A percentile compares a stretch with the other conserved stretches of the same genome.
Evolutionary conservation across 2,329 filamentous ascomycete species (phyloP).

Genomic region (Aspergillus pseudonomiae): DNA sequence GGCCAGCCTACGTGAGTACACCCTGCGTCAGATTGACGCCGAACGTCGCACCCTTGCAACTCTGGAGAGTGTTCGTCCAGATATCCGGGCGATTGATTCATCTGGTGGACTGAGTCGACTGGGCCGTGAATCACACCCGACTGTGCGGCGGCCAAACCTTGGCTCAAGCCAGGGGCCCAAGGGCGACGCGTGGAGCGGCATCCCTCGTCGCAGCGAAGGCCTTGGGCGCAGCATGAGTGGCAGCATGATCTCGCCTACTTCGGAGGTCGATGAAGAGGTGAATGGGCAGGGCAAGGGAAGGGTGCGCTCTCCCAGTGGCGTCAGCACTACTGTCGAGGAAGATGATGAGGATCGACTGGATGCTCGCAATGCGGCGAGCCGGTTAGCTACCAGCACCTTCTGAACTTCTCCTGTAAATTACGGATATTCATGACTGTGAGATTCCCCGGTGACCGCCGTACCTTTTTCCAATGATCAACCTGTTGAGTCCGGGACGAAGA

Average conservation of each 20-base stretch:
- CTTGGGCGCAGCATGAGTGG: slow-evolving; percentile 76
- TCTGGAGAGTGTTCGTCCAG: slow-evolving; percentile 88
- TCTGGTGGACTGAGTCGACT: slow-evolving; percentile 87
- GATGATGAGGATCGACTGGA: slow-evolving; percentile 91
- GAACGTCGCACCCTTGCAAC: slow-evolving; percentile 89
- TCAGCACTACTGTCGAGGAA: slow-evolving; percentile 53
- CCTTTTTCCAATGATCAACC: slow-evolving; percentile 17
- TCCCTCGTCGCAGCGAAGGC: slow-evolving; percentile 80
- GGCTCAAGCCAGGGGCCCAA: slow-evolving; percentile 92
- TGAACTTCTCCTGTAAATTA: slow-evolving; percentile 51
- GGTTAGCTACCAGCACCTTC: slow-evolving; percentile 92
- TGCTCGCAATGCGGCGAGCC: slow-evolving; percentile 90
- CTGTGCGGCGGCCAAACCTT: slow-evolving; percentile 71
- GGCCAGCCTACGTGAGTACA: slow-evolving; percentile 84
- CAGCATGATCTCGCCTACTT: slow-evolving; percentile 66
- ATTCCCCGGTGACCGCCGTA: slow-evolving; percentile 34
- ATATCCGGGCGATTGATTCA: slow-evolving; percentile 89
- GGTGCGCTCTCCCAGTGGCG: slow-evolving; percentile 50
- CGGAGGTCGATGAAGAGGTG: slow-evolving; percentile 64
- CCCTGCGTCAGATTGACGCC: slow-evolving; percentile 90
- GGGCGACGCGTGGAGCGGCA: slow-evolving; percentile 97
- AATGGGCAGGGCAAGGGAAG: slow-evolving; percentile 50
- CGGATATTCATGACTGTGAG: slow-evolving; percentile 34
- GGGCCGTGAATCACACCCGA: slow-evolving; percentile 83
- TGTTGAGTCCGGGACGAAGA: slow-evolving; percentile 2